These are phyloP conservation scores for Naegleria fowleri DNA, from an alignment of 208 protist species.

Conservation along the genomic window DNA sequence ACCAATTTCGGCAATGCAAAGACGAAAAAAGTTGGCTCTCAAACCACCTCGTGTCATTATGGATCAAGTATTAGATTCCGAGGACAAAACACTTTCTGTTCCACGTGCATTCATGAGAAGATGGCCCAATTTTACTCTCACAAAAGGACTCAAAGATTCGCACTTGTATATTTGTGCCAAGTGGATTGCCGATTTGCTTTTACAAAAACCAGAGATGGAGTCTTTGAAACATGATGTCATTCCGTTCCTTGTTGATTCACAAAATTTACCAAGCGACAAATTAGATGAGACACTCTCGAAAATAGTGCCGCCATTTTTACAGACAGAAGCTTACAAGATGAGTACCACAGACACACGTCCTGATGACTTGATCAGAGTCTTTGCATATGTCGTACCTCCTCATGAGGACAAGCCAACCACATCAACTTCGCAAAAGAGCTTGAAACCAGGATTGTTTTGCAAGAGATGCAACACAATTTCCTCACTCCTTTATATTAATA, in stretches of 20 bases:
- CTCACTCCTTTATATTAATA: not conserved
- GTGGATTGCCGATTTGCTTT: constrained; percentile 47
- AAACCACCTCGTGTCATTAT: not conserved
- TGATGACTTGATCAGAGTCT: not conserved
- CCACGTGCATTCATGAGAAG: not conserved
- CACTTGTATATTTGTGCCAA: constrained; percentile 52
- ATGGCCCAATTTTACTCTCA: constrained; percentile 33
- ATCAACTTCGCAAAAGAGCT: not conserved
- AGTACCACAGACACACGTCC: constrained; percentile 22
- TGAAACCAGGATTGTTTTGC: not conserved
- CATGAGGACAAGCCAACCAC: constrained; percentile 8
- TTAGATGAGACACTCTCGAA: not conserved
- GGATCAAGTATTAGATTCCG: not conserved
- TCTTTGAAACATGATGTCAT: constrained; percentile 36
- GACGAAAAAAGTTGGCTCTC: not conserved
- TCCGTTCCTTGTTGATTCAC: not conserved
- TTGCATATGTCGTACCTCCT: constrained; percentile 21
- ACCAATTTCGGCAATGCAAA: not conserved
- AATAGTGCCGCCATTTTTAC: not conserved
- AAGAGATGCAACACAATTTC: not conserved
- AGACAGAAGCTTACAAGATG: constrained; percentile 33
- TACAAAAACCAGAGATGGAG: constrained; percentile 2
- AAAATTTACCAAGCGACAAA: not conserved
- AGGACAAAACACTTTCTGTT: not conserved
- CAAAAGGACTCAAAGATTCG: constrained; percentile 41